Evolutionary conservation across 1,284 basidiomycete species (phyloP).

Genomic region (Neonothopanus nambi): DNA sequence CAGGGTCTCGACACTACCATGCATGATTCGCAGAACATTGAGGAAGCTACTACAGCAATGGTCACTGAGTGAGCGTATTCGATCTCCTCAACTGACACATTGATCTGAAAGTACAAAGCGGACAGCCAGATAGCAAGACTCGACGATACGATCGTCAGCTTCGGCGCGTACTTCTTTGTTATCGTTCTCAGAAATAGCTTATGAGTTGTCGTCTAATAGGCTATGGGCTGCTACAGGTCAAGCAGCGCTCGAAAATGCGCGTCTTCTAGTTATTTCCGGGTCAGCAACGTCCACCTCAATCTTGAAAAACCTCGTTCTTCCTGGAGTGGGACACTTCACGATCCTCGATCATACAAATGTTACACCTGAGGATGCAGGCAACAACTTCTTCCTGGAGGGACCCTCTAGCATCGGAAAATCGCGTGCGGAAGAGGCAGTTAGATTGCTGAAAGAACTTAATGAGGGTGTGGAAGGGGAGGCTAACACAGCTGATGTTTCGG

Average conservation of each 20-base stretch:
- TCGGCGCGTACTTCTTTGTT: constrained; percentile 51
- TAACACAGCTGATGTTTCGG: constrained; percentile 55
- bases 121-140: constrained; percentile 77
- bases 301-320: constrained; percentile 94
- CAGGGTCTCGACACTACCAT: neutral
- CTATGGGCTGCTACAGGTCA: constrained; percentile 96
- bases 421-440: constrained; percentile 80
- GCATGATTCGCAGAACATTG: constrained; percentile 13
- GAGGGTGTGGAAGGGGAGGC: constrained; percentile 79
- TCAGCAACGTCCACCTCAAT: constrained; percentile 84
- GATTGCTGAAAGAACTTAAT: constrained; percentile 85
- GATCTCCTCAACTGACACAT: neutral
- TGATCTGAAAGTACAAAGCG: neutral
- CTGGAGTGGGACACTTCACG: constrained; percentile 91
- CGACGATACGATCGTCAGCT: constrained; percentile 92
- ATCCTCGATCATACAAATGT: constrained; percentile 73
- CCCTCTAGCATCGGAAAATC: constrained; percentile 75
- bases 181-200: neutral
- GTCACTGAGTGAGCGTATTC: neutral
- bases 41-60: constrained; percentile 7
- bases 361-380: constrained; percentile 79
- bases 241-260: constrained; percentile 83
- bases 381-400: constrained; percentile 94
- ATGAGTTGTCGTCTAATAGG: constrained; percentile 40
- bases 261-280: constrained; percentile 79